These are phyloP conservation scores for Colletotrichum tropicale DNA, from an alignment of 2,329 filamentous ascomycete genomes.

Conservation along the genomic window DNA sequence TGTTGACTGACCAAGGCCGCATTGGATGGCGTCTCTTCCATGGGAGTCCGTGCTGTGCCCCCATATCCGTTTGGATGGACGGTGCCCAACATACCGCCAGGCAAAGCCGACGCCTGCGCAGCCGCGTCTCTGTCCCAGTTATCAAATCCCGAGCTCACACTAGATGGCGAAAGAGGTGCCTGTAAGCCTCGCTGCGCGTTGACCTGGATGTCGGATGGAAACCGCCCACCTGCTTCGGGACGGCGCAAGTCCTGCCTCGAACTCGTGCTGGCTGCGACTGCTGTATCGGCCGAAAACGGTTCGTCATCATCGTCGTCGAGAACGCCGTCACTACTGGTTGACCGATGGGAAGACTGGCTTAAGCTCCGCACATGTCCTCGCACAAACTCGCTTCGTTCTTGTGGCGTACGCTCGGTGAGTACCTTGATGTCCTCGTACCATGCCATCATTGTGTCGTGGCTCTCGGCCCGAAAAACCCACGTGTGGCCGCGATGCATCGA, in stretches of 20 bases:
- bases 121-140: conserved; percentile 60
- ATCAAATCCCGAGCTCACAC: conserved; percentile 70
- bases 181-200: conserved; percentile 80
- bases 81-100: conserved; percentile 26
- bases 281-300: conserved; percentile 60
- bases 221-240: conserved; percentile 92
- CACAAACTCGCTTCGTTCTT: conserved; percentile 88
- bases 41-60: conserved; percentile 46
- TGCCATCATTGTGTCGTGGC: conserved; percentile 92
- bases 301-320: conserved; percentile 77
- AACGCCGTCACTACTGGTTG: conserved; percentile 75
- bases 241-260: conserved; percentile 64
- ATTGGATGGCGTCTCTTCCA: conserved; percentile 54
- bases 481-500: conserved; percentile 84
- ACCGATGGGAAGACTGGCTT: conserved; percentile 68
- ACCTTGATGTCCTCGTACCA: conserved; percentile 95
- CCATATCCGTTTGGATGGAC: conserved; percentile 43
- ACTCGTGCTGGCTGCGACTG: conserved; percentile 57
- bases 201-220: conserved; percentile 91
- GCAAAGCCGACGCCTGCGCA: conserved; percentile 61
- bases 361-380: conserved; percentile 79
- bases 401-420: conserved; percentile 85
- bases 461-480: conserved; percentile 75
- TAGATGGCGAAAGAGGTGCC: conserved; percentile 79
- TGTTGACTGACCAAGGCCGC: conserved; percentile 55